Evolutionary conservation across 179 eudicot genomes (phyloP).

Genomic region (Silene coronaria): DNA sequence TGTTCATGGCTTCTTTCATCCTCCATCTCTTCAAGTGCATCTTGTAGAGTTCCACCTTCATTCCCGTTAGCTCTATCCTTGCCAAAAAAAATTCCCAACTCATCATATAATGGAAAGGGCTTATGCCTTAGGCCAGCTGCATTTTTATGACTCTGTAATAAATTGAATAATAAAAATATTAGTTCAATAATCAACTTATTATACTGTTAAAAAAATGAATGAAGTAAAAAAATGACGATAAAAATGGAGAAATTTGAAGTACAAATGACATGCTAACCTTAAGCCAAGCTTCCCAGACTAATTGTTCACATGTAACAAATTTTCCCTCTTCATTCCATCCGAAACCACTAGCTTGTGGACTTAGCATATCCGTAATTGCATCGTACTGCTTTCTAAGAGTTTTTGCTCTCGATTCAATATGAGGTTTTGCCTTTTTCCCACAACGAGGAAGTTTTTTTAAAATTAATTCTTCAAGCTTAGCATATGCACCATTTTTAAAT

Average conservation of each 20-base stretch:
- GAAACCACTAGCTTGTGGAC: no score
- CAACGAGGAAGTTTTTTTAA: no score
- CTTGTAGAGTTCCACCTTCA: not conserved
- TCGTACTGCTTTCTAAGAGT: no score
- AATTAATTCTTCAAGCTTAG: no score
- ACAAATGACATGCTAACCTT: no score
- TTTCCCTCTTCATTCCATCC: no score
- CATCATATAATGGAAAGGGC: not conserved
- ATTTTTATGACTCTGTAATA: not conserved
- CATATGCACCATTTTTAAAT: no score
- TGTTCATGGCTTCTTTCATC: not conserved
- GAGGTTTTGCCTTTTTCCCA: no score
- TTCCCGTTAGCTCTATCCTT: not conserved
- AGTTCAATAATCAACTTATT: not conserved
- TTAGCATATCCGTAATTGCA: no score
- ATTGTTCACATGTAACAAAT: no score
- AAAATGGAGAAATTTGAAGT: not conserved
- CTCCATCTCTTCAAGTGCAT: not conserved
- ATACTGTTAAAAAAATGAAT: not conserved
- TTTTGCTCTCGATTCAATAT: not conserved
- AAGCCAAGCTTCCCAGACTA: no score
- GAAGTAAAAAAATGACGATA: no score
- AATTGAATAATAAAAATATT: not conserved
- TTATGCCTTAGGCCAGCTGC: not conserved
- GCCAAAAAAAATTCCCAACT: not conserved